A percentile compares a stretch with the other conserved stretches of the same genome.
Conservation (phyloP, 2,329 filamentous ascomycete genomes). For the Colletotrichum karsti region DNA sequence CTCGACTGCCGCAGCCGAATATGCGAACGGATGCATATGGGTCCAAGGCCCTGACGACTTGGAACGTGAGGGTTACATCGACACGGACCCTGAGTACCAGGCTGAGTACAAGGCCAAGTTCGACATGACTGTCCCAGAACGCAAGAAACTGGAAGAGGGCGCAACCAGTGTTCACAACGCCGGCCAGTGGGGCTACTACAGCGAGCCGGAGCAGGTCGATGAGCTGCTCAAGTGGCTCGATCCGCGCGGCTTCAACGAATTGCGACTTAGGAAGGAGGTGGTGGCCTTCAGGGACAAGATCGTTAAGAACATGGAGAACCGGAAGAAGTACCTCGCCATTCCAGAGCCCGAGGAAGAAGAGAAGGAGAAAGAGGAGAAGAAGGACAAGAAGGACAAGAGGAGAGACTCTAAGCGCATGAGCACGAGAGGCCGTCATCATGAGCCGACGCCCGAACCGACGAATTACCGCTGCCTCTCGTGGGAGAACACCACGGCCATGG, state of each 20-base stretch:
- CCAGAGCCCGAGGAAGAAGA: conserved; percentile 45
- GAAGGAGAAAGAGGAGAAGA: conserved; percentile 43
- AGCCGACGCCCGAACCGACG: conserved; percentile 55
- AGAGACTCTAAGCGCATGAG: conserved; percentile 44
- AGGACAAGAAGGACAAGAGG: conserved; percentile 39
- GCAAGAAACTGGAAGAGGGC: conserved; percentile 88
- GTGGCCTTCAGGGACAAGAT: conserved; percentile 80
- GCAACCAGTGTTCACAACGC: conserved; percentile 79
- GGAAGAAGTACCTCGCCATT: conserved; percentile 74
- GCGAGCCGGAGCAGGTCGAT: conserved; percentile 81
- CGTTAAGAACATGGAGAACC: conserved; percentile 79
- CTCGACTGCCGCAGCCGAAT: conserved; percentile 86
- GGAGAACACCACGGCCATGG: conserved; percentile 65
- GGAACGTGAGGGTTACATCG: conserved; percentile 86
- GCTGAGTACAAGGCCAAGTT: conserved; percentile 81
- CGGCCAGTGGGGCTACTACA: conserved; percentile 90
- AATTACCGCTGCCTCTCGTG: conserved; percentile 61
- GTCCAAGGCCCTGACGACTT: conserved; percentile 93
- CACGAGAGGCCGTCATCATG: conserved; percentile 55
- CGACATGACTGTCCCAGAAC: conserved; percentile 83
- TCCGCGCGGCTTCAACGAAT: conserved; percentile 83
- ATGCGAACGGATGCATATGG: conserved; percentile 96
- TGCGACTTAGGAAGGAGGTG: conserved; percentile 88
- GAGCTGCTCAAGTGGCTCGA: conserved; percentile 89
- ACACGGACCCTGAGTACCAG: conserved; percentile 75